A percentile compares a stretch with the other conserved stretches of the same genome.
Conservation (phyloP, 2,329 filamentous ascomycete species). For the Sclerotinia borealis region DNA sequence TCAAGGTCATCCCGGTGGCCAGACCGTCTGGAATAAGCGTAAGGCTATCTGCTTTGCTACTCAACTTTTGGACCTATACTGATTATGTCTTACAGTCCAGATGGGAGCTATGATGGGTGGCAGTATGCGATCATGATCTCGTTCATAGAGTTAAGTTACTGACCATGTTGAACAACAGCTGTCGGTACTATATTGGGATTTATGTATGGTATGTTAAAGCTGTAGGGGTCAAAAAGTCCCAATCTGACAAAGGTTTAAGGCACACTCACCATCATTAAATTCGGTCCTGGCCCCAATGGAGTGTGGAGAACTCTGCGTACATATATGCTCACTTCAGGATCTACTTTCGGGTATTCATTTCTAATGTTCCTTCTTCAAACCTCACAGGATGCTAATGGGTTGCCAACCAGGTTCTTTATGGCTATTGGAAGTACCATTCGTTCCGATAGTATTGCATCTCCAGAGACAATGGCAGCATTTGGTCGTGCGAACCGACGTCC, state of each 20-base stretch:
- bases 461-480: constrained; percentile 70
- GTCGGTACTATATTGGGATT: constrained; percentile 96
- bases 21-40: constrained; percentile 11
- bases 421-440: constrained; percentile 95
- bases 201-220: constrained; percentile 68
- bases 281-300: constrained; percentile 86
- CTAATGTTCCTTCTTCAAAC: not conserved
- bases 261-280: constrained; percentile 90
- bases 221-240: not conserved
- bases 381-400: not conserved
- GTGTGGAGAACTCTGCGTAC: constrained; percentile 92
- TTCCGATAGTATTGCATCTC: constrained; percentile 65
- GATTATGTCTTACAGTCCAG: constrained; percentile 61
- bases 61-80: constrained; percentile 28
- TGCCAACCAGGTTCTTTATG: constrained; percentile 79
- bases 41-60: constrained; percentile 1
- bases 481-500: constrained; percentile 67
- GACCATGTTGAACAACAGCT: constrained; percentile 47
- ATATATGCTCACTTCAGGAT: constrained; percentile 92
- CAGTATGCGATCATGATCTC: constrained; percentile 56
- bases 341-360: constrained; percentile 78
- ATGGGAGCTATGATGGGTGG: constrained; percentile 99
- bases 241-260: constrained; percentile 44
- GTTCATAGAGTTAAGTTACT: not conserved
- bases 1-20: constrained; percentile 11